These are phyloP conservation scores for Clavariopsis aquatica DNA, from an alignment of 495 filamentous ascomycete species.

Conservation along the genomic window DNA sequence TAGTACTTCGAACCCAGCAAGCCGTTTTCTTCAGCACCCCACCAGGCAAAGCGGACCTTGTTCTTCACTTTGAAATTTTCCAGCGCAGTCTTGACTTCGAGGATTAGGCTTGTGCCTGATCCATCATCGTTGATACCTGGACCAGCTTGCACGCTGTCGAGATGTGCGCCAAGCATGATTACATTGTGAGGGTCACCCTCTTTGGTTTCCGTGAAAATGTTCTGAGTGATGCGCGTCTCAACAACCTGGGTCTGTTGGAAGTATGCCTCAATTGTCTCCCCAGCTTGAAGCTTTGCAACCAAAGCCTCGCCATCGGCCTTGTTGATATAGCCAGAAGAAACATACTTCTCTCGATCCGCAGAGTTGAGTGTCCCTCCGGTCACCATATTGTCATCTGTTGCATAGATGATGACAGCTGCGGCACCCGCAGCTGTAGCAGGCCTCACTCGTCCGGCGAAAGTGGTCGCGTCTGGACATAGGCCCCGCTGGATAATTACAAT, in stretches of 20 bases:
- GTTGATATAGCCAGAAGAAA: constrained; percentile 50
- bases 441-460: constrained; percentile 48
- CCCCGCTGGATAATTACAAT: constrained; percentile 50
- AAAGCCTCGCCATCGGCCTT: constrained; percentile 56
- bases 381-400: constrained; percentile 51
- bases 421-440: constrained; percentile 63
- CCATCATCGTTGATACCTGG: constrained; percentile 72
- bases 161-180: constrained; percentile 65
- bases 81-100: constrained; percentile 64
- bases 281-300: constrained; percentile 52
- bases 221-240: constrained; percentile 47
- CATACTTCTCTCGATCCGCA: constrained; percentile 54
- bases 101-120: constrained; percentile 62
- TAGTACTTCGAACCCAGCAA: constrained; percentile 65
- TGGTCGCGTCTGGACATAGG: constrained; percentile 46
- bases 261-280: constrained; percentile 40
- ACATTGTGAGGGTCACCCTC: constrained; percentile 65
- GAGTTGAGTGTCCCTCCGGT: constrained; percentile 47
- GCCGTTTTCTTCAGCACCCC: constrained; percentile 67
- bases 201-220: constrained; percentile 69
- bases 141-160: constrained; percentile 64
- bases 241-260: constrained; percentile 47
- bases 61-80: constrained; percentile 61
- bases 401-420: constrained; percentile 63
- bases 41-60: constrained; percentile 70